Base-by-base conservation (phyloP, 768 basidiomycete species). In the Arthromyces matolae region DNA sequence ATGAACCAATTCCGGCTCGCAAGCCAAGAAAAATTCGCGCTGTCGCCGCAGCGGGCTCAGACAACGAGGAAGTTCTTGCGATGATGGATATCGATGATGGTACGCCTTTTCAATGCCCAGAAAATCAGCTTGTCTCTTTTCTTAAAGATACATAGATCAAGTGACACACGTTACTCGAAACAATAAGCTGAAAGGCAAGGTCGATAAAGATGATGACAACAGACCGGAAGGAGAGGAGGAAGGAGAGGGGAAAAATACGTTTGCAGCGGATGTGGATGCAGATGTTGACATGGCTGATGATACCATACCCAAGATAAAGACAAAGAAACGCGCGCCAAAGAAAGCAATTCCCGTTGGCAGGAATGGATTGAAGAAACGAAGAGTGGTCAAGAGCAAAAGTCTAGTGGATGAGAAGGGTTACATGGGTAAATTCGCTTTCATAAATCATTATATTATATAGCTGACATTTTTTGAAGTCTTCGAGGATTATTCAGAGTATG, bases 11-110 rank as follows among this genome's bases (percentile, higher is more conserved):
- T n/a, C 63, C 35, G 34, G 57, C 20, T 60, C 69, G 42, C 73
- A 71, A 58, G 56, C 66, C 36, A 68, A 64, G 60, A 49, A 51
- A 42, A 63, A 63, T 49, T 45, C 47, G 54, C 40, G 51, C 54
- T 27, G 52, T 55, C 27, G 65, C 60, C 36, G 56, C 56, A 44
- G 56, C 61, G 25, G 72, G 71, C 54, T 62, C 64, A 2, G 69
- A 71, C 22, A 71, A 70, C 8, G 77, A 81, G 48, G 78, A 77
- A 8, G 67, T 70, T 9, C 70, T 69, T 34, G 83, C 78, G 8
- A 76, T 88, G 71, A 87, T 88, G 86, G 86, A 89, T 42, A 75
- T 88, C 45, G 86, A 87, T 47, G 87, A 89, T 56, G 80, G 87
- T 84, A 51, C 13, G 69, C 20, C 13, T 20, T 44, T 6, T 48